Percentiles rank a stretch among this genome's conserved stretches.
phyloP scores from a whole-genome alignment of 225 moss, liverwort and hornwort species.

The Sphagnum tenellum region DNA sequence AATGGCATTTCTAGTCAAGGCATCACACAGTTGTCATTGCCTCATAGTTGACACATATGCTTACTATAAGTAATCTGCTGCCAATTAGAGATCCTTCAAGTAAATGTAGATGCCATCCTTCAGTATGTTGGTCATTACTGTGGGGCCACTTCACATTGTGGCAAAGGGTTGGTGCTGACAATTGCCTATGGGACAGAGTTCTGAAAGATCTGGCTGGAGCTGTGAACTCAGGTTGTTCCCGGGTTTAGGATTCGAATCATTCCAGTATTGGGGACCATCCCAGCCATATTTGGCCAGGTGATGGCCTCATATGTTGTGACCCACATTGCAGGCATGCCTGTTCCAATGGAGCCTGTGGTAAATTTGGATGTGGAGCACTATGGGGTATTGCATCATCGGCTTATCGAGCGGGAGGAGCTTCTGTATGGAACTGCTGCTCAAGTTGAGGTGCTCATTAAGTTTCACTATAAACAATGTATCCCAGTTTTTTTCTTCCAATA shows the following conservation, averaged over 20 bases:
- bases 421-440: constrained; percentile 71
- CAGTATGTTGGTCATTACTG: too few species aligned
- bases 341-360: constrained; percentile 83
- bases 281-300: constrained; percentile 96
- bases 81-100: too few species aligned
- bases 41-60: too few species aligned
- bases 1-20: too few species aligned
- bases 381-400: constrained; percentile 67
- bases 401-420: constrained; percentile 85
- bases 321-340: constrained; percentile 73
- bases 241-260: constrained; percentile 95
- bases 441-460: constrained; percentile 52
- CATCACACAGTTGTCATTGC: too few species aligned
- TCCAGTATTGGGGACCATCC: constrained; percentile 96
- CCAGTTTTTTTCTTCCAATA: too few species aligned
- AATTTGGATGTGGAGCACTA: constrained; percentile 96
- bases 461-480: too few species aligned
- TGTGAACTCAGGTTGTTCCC: constrained; percentile 76
- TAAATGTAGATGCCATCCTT: too few species aligned
- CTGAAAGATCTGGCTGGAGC: constrained; percentile 4
- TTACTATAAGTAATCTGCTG: too few species aligned
- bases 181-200: background rate
- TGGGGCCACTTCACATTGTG: too few species aligned
- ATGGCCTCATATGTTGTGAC: constrained; percentile 98
- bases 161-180: background rate